Conservation (phyloP, 163 green algal species). For the Volvox carteri region DNA sequence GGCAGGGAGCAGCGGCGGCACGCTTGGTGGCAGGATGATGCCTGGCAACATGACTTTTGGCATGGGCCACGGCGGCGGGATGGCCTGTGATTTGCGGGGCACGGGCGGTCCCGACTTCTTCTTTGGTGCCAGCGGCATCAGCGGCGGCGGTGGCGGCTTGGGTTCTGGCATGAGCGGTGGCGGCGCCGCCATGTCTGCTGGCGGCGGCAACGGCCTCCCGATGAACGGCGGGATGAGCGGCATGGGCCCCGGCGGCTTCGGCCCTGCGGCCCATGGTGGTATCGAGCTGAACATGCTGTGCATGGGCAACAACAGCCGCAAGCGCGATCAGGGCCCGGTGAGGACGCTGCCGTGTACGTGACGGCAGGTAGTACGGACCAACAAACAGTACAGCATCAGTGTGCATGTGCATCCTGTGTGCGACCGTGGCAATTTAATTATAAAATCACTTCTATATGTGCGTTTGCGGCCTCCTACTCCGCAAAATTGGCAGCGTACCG, state of each 20-base stretch:
- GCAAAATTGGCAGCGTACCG: too few species aligned
- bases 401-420: too few species aligned
- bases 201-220: neutral
- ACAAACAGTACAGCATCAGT: too few species aligned
- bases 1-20: neutral
- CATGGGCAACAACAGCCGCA: constrained; percentile 23
- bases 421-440: too few species aligned
- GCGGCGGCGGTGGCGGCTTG: neutral
- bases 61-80: neutral
- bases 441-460: too few species aligned
- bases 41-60: constrained; percentile 1
- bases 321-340: constrained; percentile 43
- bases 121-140: neutral
- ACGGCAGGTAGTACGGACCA: too few species aligned
- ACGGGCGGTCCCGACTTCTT: neutral
- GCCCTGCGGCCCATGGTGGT: neutral
- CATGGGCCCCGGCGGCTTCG: neutral
- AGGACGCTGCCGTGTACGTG: too few species aligned
- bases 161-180: neutral
- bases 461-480: too few species aligned
- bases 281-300: neutral
- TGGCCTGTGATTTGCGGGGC: neutral
- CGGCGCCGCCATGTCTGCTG: neutral
- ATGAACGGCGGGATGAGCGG: neutral
- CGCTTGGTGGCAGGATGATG: neutral